Evolutionary conservation across 257 asterid species (phyloP), one percentile per base, ranked within the genome.

Genomic region (Jasminum sambac): DNA sequence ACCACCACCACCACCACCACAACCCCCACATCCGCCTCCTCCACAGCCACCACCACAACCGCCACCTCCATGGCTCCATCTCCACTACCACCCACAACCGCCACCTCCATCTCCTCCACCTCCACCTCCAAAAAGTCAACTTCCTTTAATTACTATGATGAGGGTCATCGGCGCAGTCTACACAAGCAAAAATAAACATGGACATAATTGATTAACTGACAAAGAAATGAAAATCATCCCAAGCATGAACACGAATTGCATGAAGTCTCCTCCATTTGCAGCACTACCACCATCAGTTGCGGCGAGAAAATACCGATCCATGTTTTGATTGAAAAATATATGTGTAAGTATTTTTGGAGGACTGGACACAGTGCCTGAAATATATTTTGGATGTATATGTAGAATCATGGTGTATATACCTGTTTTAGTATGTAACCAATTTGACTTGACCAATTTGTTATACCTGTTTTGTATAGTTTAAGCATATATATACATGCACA

Each of bases 141-240:
- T 2, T 42, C 50, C 50, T 16, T 43, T 43, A n/a, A n/a, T n/a
- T n/a, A 5, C 2, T 43, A 1, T 10, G 1, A 43, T 0, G 6
- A 3, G 17, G 50, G 50, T 13, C 50, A 12, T 43, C 7, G 11
- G n/a, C 50, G 6, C 50, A 3, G 5, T 43, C 50, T 12, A 0
- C 17, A 43, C 50, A 11, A 43, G 17, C 16, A 41, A 43, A 43
- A 12, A 43, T 43, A 2, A 43, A 12, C 50, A 43, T 13, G n/a
- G 50, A 43, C 50, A 42, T 42, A 12, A 42, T 11, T 5, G 50
- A 42, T 4, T 42, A 12, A 42, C 14, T 5, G 50, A 42, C 14
- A 42, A 16, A 42, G 60, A 50, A 11, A 17, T 17, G 2, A 71
- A 39, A 42, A 76, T 21, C 82, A 82, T 64, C 37, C 72, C 84